Base-by-base conservation (phyloP, 306 rosid species). In the Gleditsia sinensis region DNA sequence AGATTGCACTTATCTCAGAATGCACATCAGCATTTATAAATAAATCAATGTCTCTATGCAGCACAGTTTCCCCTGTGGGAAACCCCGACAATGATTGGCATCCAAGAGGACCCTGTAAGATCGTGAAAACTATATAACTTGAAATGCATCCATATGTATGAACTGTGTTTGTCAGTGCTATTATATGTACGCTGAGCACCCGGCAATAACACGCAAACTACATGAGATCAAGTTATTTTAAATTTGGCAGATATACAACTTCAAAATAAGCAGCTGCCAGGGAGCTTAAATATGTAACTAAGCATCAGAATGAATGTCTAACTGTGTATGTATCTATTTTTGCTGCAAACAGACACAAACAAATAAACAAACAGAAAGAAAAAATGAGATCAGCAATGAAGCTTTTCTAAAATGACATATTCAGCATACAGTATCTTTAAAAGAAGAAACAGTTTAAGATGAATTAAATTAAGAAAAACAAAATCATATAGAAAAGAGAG, bases 61-160 rank as follows among this genome's bases (percentile, higher is more conserved):
- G 77, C 80, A 88, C 65, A 67, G 88, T 57, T 71, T 83, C 92
- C 78, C 93, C 96, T 9, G 75, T 59, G 70, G 94, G 88, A 81
- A 88, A 71, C 65, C 84, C 90, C 63, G 97, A 81, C 74, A 88
- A 51, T 62, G 97, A 86, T 71, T 89, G 98, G 88, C 92, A 91
- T 78, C 97, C 98, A 25, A 91, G 88, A 70, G 98, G 98, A 77
- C 98, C 97, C 98, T 94, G 90, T 60, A 83, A 82, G 23, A 84
- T 59, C 72, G 85, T 61, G 83, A 76, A 56, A 83, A 79, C 69
- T 56, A 77, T 64, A 63, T 74, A 48, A 82, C 39, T 46, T 40
- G 78, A 63, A 73, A 65, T 30, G 39, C 70, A 23, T 74, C 42
- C 17, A 67, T 64, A 33, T 55, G 51, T 13, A 74, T 12, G 50